phyloP scores from a whole-genome alignment of 1,284 basidiomycete species.

The Meripilus lineatus region DNA sequence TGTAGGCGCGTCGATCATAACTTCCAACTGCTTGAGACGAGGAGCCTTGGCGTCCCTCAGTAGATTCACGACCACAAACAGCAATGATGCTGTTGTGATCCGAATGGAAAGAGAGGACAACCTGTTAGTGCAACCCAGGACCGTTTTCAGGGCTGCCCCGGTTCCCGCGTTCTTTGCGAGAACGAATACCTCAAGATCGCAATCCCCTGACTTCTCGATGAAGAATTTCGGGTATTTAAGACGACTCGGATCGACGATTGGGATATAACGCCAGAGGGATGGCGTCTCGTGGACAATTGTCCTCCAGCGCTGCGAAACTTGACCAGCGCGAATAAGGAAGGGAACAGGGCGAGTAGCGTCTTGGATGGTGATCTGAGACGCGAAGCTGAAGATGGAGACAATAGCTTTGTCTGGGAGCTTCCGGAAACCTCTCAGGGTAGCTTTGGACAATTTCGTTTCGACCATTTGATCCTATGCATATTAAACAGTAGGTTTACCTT shows the following conservation, averaged over 20 bases:
- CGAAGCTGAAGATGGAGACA: conserved; percentile 13
- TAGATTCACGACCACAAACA: conserved; percentile 4
- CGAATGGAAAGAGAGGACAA: no score
- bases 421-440: no score
- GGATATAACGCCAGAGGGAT: conserved; percentile 10
- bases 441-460: no score
- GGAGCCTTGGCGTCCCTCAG: conserved; percentile 2
- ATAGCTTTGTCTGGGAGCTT: conserved; percentile 10
- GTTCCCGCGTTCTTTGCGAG: conserved; percentile 2
- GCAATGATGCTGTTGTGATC: conserved; percentile 1
- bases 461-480: no score
- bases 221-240: conserved; percentile 2
- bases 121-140: no score
- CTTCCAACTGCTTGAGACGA: conserved; percentile 6
- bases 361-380: conserved; percentile 3
- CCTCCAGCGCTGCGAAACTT: conserved; percentile 12
- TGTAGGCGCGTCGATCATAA: conserved; percentile 1
- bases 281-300: conserved; percentile 1
- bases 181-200: conserved; percentile 6
- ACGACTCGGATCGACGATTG: conserved; percentile 1
- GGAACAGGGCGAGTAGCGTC: conserved; percentile 8
- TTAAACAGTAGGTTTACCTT: no score
- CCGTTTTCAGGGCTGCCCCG: neutral
- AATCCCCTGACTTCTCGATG: neutral
- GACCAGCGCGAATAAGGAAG: conserved; percentile 9